Evolutionary conservation across 2,329 filamentous ascomycete species (phyloP), one percentile per base, ranked within the genome.

Genomic region (Davidsoniella virescens): DNA sequence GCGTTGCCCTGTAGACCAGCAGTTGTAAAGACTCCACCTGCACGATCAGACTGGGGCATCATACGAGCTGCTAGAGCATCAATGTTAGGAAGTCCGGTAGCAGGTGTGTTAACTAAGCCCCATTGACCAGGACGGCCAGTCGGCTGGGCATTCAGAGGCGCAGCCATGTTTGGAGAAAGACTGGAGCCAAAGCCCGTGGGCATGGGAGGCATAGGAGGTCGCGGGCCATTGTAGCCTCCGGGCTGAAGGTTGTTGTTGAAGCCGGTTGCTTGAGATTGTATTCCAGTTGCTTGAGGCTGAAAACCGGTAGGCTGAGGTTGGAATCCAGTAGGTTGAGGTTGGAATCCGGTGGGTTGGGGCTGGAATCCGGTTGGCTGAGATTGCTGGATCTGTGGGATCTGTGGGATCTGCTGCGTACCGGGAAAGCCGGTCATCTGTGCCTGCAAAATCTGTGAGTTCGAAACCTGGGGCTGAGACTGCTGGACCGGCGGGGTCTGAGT

Each of bases 51-150:
- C 62, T 98, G 90, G 18, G 92, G 92, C 90, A 98, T 96, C 80
- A 98, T 92, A 55, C 87, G 84, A 52, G 87, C 82, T 60, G 94
- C 87, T 47, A 98, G 68, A 18, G 86, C 84, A 61, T 95, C 87
- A 47, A 98, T 93, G 58, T 95, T 95, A 1, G 92, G 92, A 55
- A 98, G 67, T 1, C 90, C 92, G 39, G 80, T 83, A 4, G 88
- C 76, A 2, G 92, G 92, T 2, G 87, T 84, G 64, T 98, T 98
- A 29, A 96, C 92, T 50, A 96, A 77, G n/a, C 92, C 92, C 92
- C 92, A 98, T 62, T 96, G 92, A 12, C 92, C 92, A 5, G 92
- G 90, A 36, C 78, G 71, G 9, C 92, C 92, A 2, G 92, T 98
- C 4, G 92, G 92, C 62, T 98, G 92, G n/a, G 87, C 80, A 59